Conservation (phyloP, 306 rosid genomes). For the Clitoria ternatea region DNA sequence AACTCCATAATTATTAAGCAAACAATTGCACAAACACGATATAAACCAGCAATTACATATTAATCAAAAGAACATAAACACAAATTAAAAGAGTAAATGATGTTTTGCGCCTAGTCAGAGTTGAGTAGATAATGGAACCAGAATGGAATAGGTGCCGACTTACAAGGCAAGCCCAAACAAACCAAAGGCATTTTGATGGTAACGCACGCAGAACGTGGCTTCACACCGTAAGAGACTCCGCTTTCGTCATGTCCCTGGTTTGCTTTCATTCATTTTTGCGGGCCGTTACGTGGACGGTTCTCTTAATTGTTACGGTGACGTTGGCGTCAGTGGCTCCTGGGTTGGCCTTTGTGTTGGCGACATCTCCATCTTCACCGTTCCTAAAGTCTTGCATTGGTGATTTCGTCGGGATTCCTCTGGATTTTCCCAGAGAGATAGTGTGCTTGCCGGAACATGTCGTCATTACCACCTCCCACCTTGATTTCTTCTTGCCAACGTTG, state of each 20-base stretch:
- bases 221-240: too few relatives aligned
- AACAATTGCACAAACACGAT: too few relatives aligned
- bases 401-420: slow-evolving; percentile 50
- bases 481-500: slow-evolving; percentile 68
- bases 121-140: too few relatives aligned
- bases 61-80: too few relatives aligned
- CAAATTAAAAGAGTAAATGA: too few relatives aligned
- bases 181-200: too few relatives aligned
- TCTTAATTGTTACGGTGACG: slow-evolving; percentile 40
- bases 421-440: slow-evolving; percentile 49
- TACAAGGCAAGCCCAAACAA: too few relatives aligned
- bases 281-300: slow-evolving; percentile 48
- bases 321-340: slow-evolving; percentile 51
- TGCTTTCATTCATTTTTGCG: slow-evolving; percentile 24
- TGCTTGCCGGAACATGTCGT: slow-evolving; percentile 58
- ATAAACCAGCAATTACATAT: too few relatives aligned
- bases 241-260: slow-evolving; percentile 44
- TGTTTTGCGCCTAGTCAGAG: too few relatives aligned
- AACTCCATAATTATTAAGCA: too few relatives aligned
- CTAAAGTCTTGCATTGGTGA: slow-evolving; percentile 36
- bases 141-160: too few relatives aligned
- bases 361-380: slow-evolving; percentile 41
- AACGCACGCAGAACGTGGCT: too few relatives aligned
- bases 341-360: slow-evolving; percentile 40
- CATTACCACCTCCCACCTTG: slow-evolving; percentile 38